A percentile compares a stretch with the other conserved stretches of the same genome.
These are phyloP conservation scores for Peronosclerospora sorghi DNA, from an alignment of 352 stramenopile species.

Conservation along the genomic window DNA sequence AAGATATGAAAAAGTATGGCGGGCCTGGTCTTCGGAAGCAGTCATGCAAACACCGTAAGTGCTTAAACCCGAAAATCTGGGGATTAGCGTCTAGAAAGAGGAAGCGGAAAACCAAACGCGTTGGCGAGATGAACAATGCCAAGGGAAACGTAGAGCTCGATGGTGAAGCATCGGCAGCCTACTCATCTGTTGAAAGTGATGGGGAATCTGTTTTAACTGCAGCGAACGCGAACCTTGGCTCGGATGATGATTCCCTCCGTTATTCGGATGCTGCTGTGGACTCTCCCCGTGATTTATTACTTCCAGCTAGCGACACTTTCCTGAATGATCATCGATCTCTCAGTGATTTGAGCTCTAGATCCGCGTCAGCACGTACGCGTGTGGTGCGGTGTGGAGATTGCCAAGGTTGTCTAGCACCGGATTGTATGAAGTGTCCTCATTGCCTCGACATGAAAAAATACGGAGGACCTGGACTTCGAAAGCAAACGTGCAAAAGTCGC, in stretches of 20 bases:
- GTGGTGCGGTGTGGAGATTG: conserved; percentile 74
- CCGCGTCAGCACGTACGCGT: conserved; percentile 30
- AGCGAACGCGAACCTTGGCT: conserved; percentile 15
- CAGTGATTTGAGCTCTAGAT: conserved; percentile 24
- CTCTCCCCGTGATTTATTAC: conserved; percentile 27
- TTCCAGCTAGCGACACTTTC: conserved; percentile 26
- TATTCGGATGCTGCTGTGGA: conserved; percentile 21
- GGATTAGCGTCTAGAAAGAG: conserved; percentile 31
- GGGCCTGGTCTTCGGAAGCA: conserved; percentile 78
- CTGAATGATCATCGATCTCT: conserved; percentile 29
- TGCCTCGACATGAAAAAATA: conserved; percentile 84
- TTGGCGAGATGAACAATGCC: conserved; percentile 14
- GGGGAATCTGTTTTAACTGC: conserved; percentile 28
- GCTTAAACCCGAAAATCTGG: conserved; percentile 59
- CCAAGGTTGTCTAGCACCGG: conserved; percentile 46
- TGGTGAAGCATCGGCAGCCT: conserved; percentile 29
- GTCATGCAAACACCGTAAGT: conserved; percentile 82
- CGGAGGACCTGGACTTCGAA: conserved; percentile 60
- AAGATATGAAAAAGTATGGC: conserved; percentile 87
- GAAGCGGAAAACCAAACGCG: conserved; percentile 22
- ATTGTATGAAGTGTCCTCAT: conserved; percentile 70
- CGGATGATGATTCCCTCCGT: conserved; percentile 17
- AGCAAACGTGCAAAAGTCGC: conserved; percentile 73
- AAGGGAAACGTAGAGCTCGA: conserved; percentile 32
- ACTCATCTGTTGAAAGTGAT: conserved; percentile 50